Conservation (phyloP, 139 green algal genomes). For the Raphidocelis subcapitata region DNA sequence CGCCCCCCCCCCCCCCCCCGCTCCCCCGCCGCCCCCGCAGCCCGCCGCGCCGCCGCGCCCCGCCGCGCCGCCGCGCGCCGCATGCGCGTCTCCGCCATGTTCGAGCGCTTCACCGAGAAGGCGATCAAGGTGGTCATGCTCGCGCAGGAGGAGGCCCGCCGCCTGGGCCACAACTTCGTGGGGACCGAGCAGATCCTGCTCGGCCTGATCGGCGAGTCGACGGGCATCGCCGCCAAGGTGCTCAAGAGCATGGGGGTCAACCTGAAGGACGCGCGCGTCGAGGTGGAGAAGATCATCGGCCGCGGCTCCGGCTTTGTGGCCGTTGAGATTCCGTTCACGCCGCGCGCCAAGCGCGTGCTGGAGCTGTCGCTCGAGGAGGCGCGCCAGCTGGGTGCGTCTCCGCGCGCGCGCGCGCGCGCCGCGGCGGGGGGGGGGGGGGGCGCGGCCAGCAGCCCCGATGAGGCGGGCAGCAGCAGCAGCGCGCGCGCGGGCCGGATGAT, state of each 20-base stretch:
- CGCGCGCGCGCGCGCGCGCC: too few relatives aligned
- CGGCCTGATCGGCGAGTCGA: conserved; percentile 97
- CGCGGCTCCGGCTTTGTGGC: conserved; percentile 96
- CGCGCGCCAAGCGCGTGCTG: conserved; percentile 97
- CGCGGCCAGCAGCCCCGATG: too few relatives aligned
- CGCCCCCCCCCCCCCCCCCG: too few relatives aligned
- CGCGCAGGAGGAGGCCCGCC: conserved; percentile 95
- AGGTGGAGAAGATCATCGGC: conserved; percentile 99
- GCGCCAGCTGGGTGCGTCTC: conserved; percentile 83
- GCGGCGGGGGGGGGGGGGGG: too few relatives aligned
- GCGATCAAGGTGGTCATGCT: conserved; percentile 83
- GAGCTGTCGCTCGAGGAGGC: conserved; percentile 99
- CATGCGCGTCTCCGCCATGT: too few relatives aligned
- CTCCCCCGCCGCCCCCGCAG: too few relatives aligned
- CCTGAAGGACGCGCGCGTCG: conserved; percentile 96
- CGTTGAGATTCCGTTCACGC: conserved; percentile 99
- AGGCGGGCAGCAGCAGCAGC: too few relatives aligned
- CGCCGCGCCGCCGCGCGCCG: too few relatives aligned
- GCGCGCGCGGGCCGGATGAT: too few relatives aligned
- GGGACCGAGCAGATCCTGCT: conserved; percentile 99
- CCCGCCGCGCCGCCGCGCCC: too few relatives aligned
- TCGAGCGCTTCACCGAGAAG: too few relatives aligned
- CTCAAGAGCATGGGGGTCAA: conserved; percentile 99
- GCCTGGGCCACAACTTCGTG: conserved; percentile 97
- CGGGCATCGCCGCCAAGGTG: conserved; percentile 99